Conservation (phyloP, 2,329 filamentous ascomycete species). For the Aspergillus ibericus region DNA sequence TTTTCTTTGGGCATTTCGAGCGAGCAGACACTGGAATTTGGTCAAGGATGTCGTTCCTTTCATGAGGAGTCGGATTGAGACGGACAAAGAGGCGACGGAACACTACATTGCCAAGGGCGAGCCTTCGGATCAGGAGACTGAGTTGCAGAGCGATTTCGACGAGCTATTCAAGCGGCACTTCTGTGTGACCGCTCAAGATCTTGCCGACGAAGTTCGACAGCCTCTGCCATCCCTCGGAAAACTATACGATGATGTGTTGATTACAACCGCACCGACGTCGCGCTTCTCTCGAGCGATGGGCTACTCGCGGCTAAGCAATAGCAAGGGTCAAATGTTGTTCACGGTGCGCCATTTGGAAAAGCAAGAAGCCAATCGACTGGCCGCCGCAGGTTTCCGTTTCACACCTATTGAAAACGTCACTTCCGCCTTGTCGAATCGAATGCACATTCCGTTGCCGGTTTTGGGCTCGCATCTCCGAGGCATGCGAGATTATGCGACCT, state of each 20-base stretch:
- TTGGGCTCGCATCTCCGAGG: slow-evolving; percentile 61
- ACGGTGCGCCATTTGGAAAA: slow-evolving; percentile 65
- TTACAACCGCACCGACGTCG: slow-evolving; percentile 55
- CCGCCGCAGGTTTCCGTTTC: slow-evolving; percentile 76
- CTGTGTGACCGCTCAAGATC: slow-evolving; percentile 72
- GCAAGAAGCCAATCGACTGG: slow-evolving; percentile 63
- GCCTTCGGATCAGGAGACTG: slow-evolving; percentile 44
- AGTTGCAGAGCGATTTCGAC: slow-evolving; percentile 68
- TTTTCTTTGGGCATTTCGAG: slow-evolving; percentile 85
- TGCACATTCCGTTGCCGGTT: slow-evolving; percentile 69
- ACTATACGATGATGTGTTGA: slow-evolving; percentile 73
- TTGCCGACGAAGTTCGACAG: slow-evolving; percentile 67
- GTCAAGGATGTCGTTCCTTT: slow-evolving; percentile 67
- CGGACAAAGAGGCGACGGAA: slow-evolving; percentile 48
- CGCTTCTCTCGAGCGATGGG: slow-evolving; percentile 29
- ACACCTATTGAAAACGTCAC: slow-evolving; percentile 68
- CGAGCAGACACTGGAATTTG: slow-evolving; percentile 73
- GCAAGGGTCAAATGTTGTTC: slow-evolving; percentile 77
- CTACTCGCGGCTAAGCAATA: slow-evolving; percentile 38
- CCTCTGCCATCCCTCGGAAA: slow-evolving; percentile 65
- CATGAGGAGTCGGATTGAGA: slow-evolving; percentile 70
- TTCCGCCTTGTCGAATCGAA: slow-evolving; percentile 66
- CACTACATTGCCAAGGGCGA: slow-evolving; percentile 49
- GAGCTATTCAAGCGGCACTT: slow-evolving; percentile 79
- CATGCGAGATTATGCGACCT: slow-evolving; percentile 60